Evolutionary conservation across 495 filamentous ascomycete species (phyloP), one percentile per base, ranked within the genome.

Genomic region (Cenococcum geophilum): DNA sequence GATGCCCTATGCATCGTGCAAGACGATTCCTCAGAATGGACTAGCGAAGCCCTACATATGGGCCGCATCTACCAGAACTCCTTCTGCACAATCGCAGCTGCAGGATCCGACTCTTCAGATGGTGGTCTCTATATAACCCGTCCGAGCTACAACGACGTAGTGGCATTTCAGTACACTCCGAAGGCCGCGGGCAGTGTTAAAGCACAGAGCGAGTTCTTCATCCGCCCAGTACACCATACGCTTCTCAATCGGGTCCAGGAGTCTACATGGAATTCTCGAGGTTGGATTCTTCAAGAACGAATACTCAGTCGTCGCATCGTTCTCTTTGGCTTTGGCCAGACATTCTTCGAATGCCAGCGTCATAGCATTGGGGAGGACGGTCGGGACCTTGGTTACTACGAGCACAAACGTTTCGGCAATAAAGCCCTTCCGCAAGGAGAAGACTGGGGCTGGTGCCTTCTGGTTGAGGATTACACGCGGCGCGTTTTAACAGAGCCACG

Each of bases 1-100:
- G 48, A 51, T 12, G 48, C 48, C 1, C 12, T 51, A 22, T 55
- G 53, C 25, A 55, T 55, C 21, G 21, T 55, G 5, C 53, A 55
- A 36, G 53, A 55, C 23, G 11, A 14, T 14, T n/a, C 9, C 12
- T 20, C n/a, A 6, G 53, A 55, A 14, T 55, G 53, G 53, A 21
- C 27, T 18, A 34, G 14, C 20, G 53, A 55, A 21, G 16, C 27
- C 5, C 12, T 20, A 4, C 20, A 36, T 4, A 55, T 55, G 53
- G 53, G 36, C 21, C 12, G 9, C 10, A 55, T 55, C 27, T 55
- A 34, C 32, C 22, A 36, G 34, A 32, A 36, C 12, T 18, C 27
- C 21, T 34, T 34, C 20, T 36, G 20, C 53, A 55, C 27, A 12
- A 32, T 55, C 25, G 53, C 53, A 16, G 53, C 53, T 3, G 16